Evolutionary conservation across 2,329 filamentous ascomycete species (phyloP), one percentile per base, ranked within the genome.

Genomic region (Aulographum hederae): DNA sequence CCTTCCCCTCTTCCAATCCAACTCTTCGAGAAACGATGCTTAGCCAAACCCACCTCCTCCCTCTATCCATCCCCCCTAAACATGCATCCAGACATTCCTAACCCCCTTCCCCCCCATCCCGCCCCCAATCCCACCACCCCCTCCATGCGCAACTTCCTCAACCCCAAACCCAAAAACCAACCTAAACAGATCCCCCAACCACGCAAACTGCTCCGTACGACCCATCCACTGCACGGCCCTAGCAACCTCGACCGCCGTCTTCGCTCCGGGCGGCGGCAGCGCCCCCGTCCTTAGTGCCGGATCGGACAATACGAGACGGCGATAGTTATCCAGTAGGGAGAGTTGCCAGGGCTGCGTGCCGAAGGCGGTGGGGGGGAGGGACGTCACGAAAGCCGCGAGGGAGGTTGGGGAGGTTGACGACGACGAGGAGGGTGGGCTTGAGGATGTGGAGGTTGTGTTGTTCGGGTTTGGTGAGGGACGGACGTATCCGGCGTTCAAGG

Each of bases 131-230:
- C n/a, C n/a, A n/a, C 21, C 63, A 58, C 29, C 77, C 71, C 1
- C 71, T n/a, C n/a, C n/a, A n/a, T n/a, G n/a, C n/a, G n/a, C n/a
- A n/a, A n/a, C 75, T 43, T 93, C 84, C 34, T 93, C 81, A 12
- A 82, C 56, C 30, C 76, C 69, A 46, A 86, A 86, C 3, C 81
- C 78, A 50, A 91, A 92, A 3, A 93, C 82, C 26, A 86, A 63
- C 32, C 70, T 68, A 56, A 80, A 94, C 11, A 94, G 60, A 44
- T 93, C 84, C 31, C 72, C 65, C 39, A 94, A 57, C 63, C 86
- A 94, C 6, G 61, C 61, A 51, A 89, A 89, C 43, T 84, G 72
- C 34, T 70, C 65, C 18, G 69, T 73, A 34, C 70, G 63, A 32
- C 69, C 68, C 68, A 93, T 79, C 61, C 75, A 76, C 32, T 67